phyloP scores from a whole-genome alignment of 768 basidiomycete species.

The Udeniomyces megalosporus region DNA sequence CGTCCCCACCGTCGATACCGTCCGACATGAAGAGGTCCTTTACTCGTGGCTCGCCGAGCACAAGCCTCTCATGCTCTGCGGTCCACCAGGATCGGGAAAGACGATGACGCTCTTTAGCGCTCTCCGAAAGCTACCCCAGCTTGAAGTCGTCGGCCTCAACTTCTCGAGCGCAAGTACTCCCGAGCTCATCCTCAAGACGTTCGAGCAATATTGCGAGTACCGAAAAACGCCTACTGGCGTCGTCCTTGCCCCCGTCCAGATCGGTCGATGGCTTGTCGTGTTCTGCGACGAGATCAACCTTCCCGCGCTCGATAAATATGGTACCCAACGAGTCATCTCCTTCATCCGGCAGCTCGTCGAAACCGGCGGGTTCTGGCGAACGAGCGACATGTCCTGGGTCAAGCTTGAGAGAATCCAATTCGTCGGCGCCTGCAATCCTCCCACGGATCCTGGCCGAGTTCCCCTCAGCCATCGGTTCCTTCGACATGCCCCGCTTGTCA shows the following conservation, averaged over 20 bases:
- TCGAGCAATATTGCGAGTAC: slow-evolving; percentile 99
- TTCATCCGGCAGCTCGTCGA: slow-evolving; percentile 96
- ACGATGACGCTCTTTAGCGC: slow-evolving; percentile 99
- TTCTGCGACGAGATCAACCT: slow-evolving; percentile 99
- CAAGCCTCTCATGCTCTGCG: slow-evolving; percentile 93
- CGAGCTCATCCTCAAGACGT: slow-evolving; percentile 94
- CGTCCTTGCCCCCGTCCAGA: slow-evolving; percentile 78
- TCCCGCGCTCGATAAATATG: slow-evolving; percentile 91
- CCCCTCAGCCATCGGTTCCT: slow-evolving; percentile 94
- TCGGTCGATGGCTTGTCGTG: slow-evolving; percentile 96
- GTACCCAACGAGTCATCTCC: slow-evolving; percentile 94
- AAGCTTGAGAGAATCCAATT: slow-evolving; percentile 97
- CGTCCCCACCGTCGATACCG: slow-evolving; percentile 94
- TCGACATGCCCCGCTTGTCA: slow-evolving; percentile 87
- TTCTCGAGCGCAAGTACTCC: slow-evolving; percentile 98
- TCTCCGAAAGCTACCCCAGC: slow-evolving; percentile 87
- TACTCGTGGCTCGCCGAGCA: slow-evolving; percentile 99
- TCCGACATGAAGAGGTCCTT: slow-evolving; percentile 93
- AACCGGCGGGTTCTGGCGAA: slow-evolving; percentile 83
- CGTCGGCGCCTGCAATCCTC: slow-evolving; percentile 97
- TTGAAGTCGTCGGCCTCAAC: slow-evolving; percentile 97
- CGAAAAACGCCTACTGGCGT: slow-evolving; percentile 98
- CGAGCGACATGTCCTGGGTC: slow-evolving; percentile 91
- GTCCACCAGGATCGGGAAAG: slow-evolving; percentile 98
- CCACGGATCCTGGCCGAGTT: slow-evolving; percentile 97